Conservation (phyloP, 768 basidiomycete genomes). For the Tephrocybe rancida region DNA sequence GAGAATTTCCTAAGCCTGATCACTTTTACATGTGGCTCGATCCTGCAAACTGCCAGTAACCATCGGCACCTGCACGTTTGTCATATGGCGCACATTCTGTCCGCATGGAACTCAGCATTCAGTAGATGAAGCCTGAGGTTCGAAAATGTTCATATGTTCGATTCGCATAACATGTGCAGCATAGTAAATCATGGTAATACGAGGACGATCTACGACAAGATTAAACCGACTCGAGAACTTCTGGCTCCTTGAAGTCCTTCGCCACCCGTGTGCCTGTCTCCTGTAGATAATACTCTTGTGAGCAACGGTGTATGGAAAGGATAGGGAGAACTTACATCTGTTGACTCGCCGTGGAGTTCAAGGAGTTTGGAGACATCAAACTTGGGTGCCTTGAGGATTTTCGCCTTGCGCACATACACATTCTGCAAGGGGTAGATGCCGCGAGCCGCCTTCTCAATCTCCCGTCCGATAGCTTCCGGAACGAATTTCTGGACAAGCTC, state of each 20-base stretch:
- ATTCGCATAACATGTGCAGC: conserved; percentile 23
- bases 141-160: conserved; percentile 1
- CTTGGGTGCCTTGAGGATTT: conserved; percentile 98
- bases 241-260: conserved; percentile 98
- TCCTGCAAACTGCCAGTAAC: neutral
- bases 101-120: neutral
- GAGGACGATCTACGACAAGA: conserved; percentile 29
- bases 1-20: neutral
- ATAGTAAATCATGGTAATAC: conserved; percentile 37
- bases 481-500: conserved; percentile 98
- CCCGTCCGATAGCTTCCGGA: conserved; percentile 97
- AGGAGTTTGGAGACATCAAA: conserved; percentile 95
- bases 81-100: neutral
- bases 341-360: conserved; percentile 95
- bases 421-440: conserved; percentile 99
- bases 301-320: conserved; percentile 5
- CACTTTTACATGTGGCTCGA: neutral
- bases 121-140: neutral
- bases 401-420: conserved; percentile 98
- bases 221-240: conserved; percentile 91
- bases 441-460: conserved; percentile 97
- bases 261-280: conserved; percentile 94
- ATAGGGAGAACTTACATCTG: conserved; percentile 66
- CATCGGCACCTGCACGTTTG: too few relatives aligned
- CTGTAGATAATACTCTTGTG: conserved; percentile 37